phyloP scores from a whole-genome alignment of 1,139 yeast genomes.

The Pichia sp. region DNA sequence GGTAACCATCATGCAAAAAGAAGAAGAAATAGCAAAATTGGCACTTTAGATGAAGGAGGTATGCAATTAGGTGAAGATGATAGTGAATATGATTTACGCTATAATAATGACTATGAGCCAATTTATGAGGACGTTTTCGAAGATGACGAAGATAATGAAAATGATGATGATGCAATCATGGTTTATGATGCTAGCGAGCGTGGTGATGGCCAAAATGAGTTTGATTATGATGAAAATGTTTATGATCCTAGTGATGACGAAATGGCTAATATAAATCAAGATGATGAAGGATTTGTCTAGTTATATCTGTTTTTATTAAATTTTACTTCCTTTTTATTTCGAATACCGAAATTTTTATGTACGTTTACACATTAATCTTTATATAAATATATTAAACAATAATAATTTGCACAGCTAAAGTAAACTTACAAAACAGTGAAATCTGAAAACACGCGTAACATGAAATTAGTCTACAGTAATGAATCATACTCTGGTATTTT shows the following conservation, averaged over 20 bases:
- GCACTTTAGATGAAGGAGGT: conserved; percentile 29
- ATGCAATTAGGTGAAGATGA: conserved; percentile 26
- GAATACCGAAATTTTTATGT: neutral
- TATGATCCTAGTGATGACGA: conserved; percentile 34
- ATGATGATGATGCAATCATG: conserved; percentile 18
- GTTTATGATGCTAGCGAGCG: conserved; percentile 1
- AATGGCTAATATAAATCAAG: conserved; percentile 30
- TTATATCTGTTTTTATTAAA: too few relatives aligned
- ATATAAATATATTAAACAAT: neutral
- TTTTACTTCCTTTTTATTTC: neutral
- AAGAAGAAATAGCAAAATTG: conserved; percentile 27
- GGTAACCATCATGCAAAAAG: conserved; percentile 6
- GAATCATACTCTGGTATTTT: neutral
- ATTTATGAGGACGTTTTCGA: conserved; percentile 30
- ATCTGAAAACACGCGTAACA: neutral
- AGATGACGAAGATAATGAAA: conserved; percentile 27
- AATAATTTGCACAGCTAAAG: too few relatives aligned
- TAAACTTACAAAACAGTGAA: too few relatives aligned
- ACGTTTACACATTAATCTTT: neutral
- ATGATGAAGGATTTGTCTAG: conserved; percentile 21
- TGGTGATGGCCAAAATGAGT: conserved; percentile 16
- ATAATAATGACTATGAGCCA: conserved; percentile 25
- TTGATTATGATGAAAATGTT: conserved; percentile 31
- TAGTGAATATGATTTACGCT: conserved; percentile 31
- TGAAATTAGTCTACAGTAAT: neutral